Conservation (phyloP, 2,329 filamentous ascomycete genomes). For the Paecilomyces dactylethromorphus region DNA sequence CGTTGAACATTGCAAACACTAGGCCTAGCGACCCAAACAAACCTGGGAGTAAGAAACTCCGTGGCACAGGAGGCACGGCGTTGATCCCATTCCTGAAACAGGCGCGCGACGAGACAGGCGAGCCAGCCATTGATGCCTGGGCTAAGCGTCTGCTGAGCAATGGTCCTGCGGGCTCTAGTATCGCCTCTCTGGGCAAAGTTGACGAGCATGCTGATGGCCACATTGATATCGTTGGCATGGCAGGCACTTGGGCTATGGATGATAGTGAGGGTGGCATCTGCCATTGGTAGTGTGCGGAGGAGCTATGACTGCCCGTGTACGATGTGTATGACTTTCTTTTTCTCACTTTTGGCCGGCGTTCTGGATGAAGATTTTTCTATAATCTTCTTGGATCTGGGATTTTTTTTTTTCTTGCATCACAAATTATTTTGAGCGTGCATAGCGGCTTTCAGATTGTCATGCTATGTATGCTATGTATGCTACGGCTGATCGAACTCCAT, state of each 20-base stretch:
- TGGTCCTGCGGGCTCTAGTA: constrained; percentile 32
- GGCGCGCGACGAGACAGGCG: constrained; percentile 89
- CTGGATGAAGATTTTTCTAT: background rate
- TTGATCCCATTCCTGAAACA: constrained; percentile 96
- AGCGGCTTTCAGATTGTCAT: background rate
- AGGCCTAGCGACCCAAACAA: constrained; percentile 29
- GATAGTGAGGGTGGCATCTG: constrained; percentile 63
- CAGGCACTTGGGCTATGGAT: constrained; percentile 83
- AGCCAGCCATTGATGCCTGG: constrained; percentile 72
- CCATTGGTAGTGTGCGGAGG: constrained; percentile 40
- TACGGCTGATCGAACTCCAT: background rate
- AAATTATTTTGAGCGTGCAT: background rate
- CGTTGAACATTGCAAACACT: constrained; percentile 49
- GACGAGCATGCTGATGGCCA: constrained; percentile 49
- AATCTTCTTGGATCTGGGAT: background rate
- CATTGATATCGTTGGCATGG: constrained; percentile 61
- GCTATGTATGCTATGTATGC: background rate
- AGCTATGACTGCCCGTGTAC: background rate
- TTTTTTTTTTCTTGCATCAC: background rate
- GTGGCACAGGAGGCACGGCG: constrained; percentile 87
- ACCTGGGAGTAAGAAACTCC: constrained; percentile 53
- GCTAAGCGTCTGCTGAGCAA: constrained; percentile 53
- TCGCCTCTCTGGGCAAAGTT: constrained; percentile 45
- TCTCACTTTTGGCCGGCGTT: background rate
- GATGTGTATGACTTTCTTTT: background rate